These are phyloP conservation scores for Pseudocercospora musae DNA, from an alignment of 2,329 filamentous ascomycete genomes.

Conservation along the genomic window DNA sequence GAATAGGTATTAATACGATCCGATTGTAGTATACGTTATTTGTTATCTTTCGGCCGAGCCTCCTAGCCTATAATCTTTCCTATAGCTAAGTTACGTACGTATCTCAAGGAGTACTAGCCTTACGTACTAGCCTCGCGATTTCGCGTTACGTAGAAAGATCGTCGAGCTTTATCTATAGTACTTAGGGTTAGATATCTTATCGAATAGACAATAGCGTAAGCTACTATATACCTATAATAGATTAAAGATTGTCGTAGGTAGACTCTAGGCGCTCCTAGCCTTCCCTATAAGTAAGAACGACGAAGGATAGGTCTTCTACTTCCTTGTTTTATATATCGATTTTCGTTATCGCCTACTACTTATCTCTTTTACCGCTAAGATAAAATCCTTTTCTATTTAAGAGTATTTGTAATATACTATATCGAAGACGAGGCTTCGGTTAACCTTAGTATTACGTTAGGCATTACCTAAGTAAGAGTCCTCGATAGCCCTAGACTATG, in stretches of 20 bases:
- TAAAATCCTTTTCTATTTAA: not conserved
- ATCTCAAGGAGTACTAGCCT: not conserved
- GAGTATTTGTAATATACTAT: not conserved
- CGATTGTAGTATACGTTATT: no score
- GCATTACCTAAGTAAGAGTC: constrained; percentile 48
- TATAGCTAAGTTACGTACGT: not conserved
- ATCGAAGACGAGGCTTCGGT: constrained; percentile 3
- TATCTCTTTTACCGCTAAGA: not conserved
- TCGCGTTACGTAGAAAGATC: not conserved
- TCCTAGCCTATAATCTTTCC: no score
- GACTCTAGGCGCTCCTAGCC: not conserved
- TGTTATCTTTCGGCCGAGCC: constrained; percentile 2
- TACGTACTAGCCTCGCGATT: no score
- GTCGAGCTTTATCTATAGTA: not conserved
- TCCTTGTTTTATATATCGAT: not conserved
- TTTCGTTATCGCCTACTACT: not conserved
- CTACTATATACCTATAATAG: not conserved
- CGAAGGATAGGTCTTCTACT: not conserved
- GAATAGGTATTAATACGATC: no score
- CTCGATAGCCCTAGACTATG: constrained; percentile 44
- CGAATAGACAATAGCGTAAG: not conserved
- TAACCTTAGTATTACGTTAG: constrained; percentile 34
- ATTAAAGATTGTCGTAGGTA: not conserved
- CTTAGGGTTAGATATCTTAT: not conserved
- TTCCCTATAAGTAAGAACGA: not conserved